Evolutionary conservation across 148 eudicot genomes (phyloP), one percentile per base, ranked within the genome.

Genomic region (Tetragonia tetragonoides): DNA sequence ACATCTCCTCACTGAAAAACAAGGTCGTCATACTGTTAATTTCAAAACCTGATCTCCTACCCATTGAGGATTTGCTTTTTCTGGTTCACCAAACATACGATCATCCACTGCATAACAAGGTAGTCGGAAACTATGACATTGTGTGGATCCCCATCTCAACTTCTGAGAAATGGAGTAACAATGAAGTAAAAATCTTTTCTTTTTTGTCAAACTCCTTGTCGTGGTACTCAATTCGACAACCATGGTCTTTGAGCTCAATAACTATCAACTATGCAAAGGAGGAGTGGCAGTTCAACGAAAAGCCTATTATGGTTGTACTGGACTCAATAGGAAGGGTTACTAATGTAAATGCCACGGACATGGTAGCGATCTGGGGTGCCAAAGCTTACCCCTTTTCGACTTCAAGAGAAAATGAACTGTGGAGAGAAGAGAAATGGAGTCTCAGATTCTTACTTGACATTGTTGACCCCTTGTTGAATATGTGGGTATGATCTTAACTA

Each of bases 231-330:
- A 75, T 88, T 42, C 76, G 85, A 57, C 82, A 78, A 28, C 95
- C 95, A 23, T 87, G 92, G 91, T 78, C 61, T 49, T 83, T 91
- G 20, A 82, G 83, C 79, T 76, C 86, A 41, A 57, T 80, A 15
- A 84, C 86, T 7, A 79, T 89, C 49, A 87, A 76, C 56, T 85
- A 77, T 53, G 80, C 87, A 70, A 85, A 78, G 75, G 77, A 85
- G 46, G 90, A 77, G 68, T 93, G 95, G 92, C 49, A 64, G n/a
- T 88, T 79, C 54, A 56, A 73, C 15, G 87, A 77, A 64, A 82
- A 85, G 54, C 90, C 97, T n/a, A 46, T 84, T 24, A 85, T 93
- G 91, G 93, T 93, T n/a, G 92, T 85, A 62, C 72, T 93, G 80
- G 87, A 91, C 75, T 47, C 80, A 34, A 75, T 69, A 63, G 95